Evolutionary conservation across 345 rosid genomes (phyloP), one percentile per base, ranked within the genome.

Genomic region (Theobroma cacao): DNA sequence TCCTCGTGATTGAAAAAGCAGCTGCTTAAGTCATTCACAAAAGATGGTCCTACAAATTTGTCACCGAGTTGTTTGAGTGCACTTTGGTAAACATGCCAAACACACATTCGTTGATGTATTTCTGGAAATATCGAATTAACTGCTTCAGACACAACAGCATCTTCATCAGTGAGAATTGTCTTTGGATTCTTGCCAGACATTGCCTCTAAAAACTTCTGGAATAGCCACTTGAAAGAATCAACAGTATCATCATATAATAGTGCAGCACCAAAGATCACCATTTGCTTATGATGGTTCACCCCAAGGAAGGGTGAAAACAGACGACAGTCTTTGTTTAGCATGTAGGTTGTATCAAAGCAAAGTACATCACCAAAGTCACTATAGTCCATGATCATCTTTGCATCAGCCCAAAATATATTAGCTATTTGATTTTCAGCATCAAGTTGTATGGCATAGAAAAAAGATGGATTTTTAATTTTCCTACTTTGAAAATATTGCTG

Each of bases 221-320:
- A 82, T 3, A 82, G 67, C 89, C 87, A 82, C 79, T 84, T 78
- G 59, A 78, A 80, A 70, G 85, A 74, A n/a, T 84, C 84, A 55
- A 61, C 59, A 26, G 85, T 77, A 24, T 84, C 87, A 67, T 84
- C 78, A 48, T 84, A 84, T 43, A 86, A 75, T 14, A 84, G 70
- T 15, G 82, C 77, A 22, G 77, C 87, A 75, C 89, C 78, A 72
- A 84, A 84, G 24, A 82, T 71, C 65, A 82, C 72, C 78, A 75
- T 78, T 82, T 84, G 84, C 77, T 78, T 80, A 50, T 86, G 87
- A 78, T 82, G 84, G 58, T 86, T 86, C 78, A 78, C 72, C 72
- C 89, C 87, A 72, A 76, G n/a, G 65, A 84, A 86, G 5, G 78
- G 73, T 7, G 72, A 43, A 80, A 80, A 70, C 13, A 81, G 78